Evolutionary conservation across 2,329 filamentous ascomycete genomes (phyloP).

Genomic region (Pestalotiopsis sp.): DNA sequence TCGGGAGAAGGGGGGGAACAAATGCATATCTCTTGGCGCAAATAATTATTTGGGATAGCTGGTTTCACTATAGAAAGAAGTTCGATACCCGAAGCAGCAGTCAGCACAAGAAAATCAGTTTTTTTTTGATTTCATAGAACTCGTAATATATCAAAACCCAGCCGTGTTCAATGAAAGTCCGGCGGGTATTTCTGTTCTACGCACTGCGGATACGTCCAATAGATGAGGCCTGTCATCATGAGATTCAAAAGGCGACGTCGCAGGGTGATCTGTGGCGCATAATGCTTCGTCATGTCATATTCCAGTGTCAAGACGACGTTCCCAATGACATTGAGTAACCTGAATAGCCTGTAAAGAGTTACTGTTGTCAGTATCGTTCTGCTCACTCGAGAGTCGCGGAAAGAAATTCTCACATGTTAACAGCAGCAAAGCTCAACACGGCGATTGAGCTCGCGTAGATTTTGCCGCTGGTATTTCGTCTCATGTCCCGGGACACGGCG

Average conservation of each 20-base stretch:
- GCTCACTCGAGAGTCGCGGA: neutral
- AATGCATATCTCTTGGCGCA: neutral
- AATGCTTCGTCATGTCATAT: slow-evolving; percentile 38
- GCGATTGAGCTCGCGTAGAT: slow-evolving; percentile 25
- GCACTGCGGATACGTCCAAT: slow-evolving; percentile 42
- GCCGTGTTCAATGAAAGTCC: slow-evolving; percentile 16
- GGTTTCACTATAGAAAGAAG: neutral
- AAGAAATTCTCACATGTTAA: slow-evolving; percentile 37
- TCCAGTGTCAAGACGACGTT: slow-evolving; percentile 37
- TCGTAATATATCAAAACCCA: neutral
- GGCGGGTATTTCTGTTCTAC: slow-evolving; percentile 38
- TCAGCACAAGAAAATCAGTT: neutral
- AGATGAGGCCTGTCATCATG: slow-evolving; percentile 32
- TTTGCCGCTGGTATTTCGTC: neutral
- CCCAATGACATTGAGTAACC: slow-evolving; percentile 38
- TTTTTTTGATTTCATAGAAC: neutral
- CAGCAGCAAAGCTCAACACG: slow-evolving; percentile 32
- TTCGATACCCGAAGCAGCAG: neutral
- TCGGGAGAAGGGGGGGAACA: neutral
- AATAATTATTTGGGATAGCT: neutral
- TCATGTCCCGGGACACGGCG: slow-evolving; percentile 20
- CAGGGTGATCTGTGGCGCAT: slow-evolving; percentile 29
- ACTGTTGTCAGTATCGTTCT: neutral
- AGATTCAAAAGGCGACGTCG: slow-evolving; percentile 26
- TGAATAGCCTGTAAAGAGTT: slow-evolving; percentile 30